Percentiles rank a stretch among this genome's conserved stretches.
These are phyloP conservation scores for Amaranthus tricolor DNA, from an alignment of 179 eudicot genomes.

Conservation along the genomic window DNA sequence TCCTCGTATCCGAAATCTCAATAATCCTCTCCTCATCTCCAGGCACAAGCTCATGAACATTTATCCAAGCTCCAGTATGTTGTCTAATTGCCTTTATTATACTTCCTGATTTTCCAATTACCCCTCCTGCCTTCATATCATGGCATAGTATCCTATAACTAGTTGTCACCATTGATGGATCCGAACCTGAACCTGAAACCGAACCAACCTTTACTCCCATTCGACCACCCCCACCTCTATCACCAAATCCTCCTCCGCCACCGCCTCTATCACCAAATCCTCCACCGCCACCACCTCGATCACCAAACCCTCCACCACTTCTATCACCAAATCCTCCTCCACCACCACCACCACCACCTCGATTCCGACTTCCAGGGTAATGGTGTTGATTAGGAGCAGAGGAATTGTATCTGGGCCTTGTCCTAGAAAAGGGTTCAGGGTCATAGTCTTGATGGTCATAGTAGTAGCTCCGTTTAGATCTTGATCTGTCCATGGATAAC, in stretches of 20 bases:
- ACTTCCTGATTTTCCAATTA: conserved; percentile 88
- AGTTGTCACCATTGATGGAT: conserved; percentile 69
- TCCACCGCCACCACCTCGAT: conserved; percentile 41
- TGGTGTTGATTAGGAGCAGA: conserved; percentile 31
- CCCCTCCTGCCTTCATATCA: conserved; percentile 77
- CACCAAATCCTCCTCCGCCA: conserved; percentile 37
- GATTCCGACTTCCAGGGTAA: conserved; percentile 42
- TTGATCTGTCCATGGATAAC: conserved; percentile 66
- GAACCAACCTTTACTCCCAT: conserved; percentile 35
- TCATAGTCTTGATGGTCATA: conserved; percentile 77
- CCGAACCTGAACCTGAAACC: conserved; percentile 44
- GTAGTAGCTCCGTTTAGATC: conserved; percentile 86
- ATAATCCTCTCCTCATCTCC: conserved; percentile 95
- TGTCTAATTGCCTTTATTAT: conserved; percentile 87
- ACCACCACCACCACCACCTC: conserved; percentile 38
- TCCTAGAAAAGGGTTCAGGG: conserved; percentile 62
- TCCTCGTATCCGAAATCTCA: conserved; percentile 80
- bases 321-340: conserved; percentile 41
- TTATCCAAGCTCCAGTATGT: conserved; percentile 95
- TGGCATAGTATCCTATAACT: conserved; percentile 81
- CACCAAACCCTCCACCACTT: conserved; percentile 41
- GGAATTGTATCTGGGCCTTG: conserved; percentile 53
- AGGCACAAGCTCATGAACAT: conserved; percentile 72
- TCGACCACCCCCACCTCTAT: conserved; percentile 42
- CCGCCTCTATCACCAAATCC: conserved; percentile 43